phyloP scores from a whole-genome alignment of 2,329 filamentous ascomycete species.

The Phialophora verrucosa region DNA sequence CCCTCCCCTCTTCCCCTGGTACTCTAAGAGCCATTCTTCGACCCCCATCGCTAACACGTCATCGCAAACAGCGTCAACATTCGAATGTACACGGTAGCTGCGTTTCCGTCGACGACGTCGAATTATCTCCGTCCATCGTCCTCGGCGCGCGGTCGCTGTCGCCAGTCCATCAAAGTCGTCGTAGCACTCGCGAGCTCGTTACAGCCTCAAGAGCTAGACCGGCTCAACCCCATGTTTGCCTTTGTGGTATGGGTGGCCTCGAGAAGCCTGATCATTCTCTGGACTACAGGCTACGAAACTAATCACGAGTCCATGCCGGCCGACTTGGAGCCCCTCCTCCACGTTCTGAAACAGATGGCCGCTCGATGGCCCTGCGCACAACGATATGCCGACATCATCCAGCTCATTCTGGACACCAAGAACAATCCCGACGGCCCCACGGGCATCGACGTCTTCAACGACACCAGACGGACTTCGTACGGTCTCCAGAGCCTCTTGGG shows the following conservation, averaged over 20 bases:
- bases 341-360: slow-evolving; percentile 22
- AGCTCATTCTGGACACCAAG: slow-evolving; percentile 25
- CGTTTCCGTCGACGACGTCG: slow-evolving; percentile 22
- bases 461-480: slow-evolving; percentile 26
- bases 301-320: slow-evolving; percentile 17
- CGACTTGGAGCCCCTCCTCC: slow-evolving; percentile 21
- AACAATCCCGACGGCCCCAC: slow-evolving; percentile 23
- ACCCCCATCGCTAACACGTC: neutral
- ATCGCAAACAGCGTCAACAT: slow-evolving; percentile 21
- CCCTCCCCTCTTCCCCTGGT: neutral
- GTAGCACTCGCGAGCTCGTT: slow-evolving; percentile 19
- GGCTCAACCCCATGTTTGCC: slow-evolving; percentile 21
- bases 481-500: slow-evolving; percentile 23
- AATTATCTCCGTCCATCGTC: slow-evolving; percentile 18
- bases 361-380: slow-evolving; percentile 21
- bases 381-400: slow-evolving; percentile 24
- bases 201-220: slow-evolving; percentile 17
- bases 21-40: neutral
- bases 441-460: slow-evolving; percentile 23
- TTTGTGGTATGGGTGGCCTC: slow-evolving; percentile 24
- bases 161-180: slow-evolving; percentile 16
- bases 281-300: slow-evolving; percentile 22
- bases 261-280: slow-evolving; percentile 27
- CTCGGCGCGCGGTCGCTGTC: slow-evolving; percentile 20
- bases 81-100: slow-evolving; percentile 26